These are phyloP conservation scores for Moricandia arvensis DNA, from an alignment of 345 rosid genomes.

Conservation along the genomic window DNA sequence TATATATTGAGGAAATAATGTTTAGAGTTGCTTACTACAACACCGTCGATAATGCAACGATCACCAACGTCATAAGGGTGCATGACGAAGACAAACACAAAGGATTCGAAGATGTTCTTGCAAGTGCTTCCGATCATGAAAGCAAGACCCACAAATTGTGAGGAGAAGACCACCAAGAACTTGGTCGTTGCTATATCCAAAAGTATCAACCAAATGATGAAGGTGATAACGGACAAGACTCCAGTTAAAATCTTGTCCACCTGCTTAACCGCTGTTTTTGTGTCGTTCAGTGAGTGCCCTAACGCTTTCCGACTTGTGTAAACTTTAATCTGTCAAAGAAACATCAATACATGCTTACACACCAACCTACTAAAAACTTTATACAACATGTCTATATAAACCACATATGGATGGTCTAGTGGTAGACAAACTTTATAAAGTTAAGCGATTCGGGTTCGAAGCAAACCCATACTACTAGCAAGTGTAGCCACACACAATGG, in stretches of 20 bases:
- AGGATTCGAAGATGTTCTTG: slow-evolving; percentile 75
- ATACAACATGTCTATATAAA: background rate
- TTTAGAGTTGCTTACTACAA: slow-evolving; percentile 38
- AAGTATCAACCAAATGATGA: slow-evolving; percentile 71
- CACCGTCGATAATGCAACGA: slow-evolving; percentile 79
- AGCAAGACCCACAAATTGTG: slow-evolving; percentile 66
- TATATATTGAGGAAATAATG: background rate
- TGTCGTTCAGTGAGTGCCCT: slow-evolving; percentile 73
- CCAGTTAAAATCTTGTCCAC: slow-evolving; percentile 59
- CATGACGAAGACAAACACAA: slow-evolving; percentile 82
- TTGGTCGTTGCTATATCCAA: slow-evolving; percentile 67
- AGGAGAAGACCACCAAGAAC: slow-evolving; percentile 55
- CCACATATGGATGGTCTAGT: no score
- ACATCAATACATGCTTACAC: background rate
- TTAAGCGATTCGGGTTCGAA: no score
- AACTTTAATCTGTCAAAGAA: slow-evolving; percentile 62
- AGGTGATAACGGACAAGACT: slow-evolving; percentile 42
- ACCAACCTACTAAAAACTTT: background rate
- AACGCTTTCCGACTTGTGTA: slow-evolving; percentile 69
- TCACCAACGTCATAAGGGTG: slow-evolving; percentile 98
- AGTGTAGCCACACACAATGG: no score
- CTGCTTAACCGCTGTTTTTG: slow-evolving; percentile 89
- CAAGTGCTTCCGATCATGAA: slow-evolving; percentile 81
- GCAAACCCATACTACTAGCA: no score
- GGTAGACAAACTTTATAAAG: no score